Conservation (phyloP, 2,329 filamentous ascomycete species). For the Penicillium sp. region DNA sequence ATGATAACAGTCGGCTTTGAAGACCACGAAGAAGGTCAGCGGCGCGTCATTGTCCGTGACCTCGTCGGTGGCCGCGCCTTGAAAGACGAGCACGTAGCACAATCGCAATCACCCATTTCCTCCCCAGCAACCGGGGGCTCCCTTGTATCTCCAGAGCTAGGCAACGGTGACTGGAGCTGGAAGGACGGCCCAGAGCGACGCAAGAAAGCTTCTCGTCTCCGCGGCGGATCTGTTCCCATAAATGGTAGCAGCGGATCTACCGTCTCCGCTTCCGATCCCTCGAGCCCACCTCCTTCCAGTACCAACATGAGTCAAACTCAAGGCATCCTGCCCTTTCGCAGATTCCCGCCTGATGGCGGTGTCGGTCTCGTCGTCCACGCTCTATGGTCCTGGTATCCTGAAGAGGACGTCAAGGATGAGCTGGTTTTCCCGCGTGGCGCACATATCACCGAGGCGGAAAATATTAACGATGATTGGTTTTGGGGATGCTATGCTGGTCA, state of each 20-base stretch:
- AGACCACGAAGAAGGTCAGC: slow-evolving; percentile 64
- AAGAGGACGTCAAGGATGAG: slow-evolving; percentile 61
- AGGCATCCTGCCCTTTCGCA: slow-evolving; percentile 16
- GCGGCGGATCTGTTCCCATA: slow-evolving; percentile 14
- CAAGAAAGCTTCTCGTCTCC: slow-evolving; percentile 39
- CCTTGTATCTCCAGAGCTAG: slow-evolving; percentile 30
- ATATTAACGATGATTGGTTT: slow-evolving; percentile 89
- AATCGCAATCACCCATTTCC: slow-evolving; percentile 15
- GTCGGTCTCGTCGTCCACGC: slow-evolving; percentile 64
- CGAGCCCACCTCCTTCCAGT: background rate
- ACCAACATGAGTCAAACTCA: slow-evolving; percentile 18
- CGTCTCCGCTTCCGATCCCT: slow-evolving; percentile 17
- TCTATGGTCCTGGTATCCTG: slow-evolving; percentile 76
- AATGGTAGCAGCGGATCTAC: slow-evolving; percentile 5
- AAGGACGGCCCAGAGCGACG: slow-evolving; percentile 41
- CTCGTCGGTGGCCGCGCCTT: slow-evolving; percentile 75
- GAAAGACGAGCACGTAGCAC: slow-evolving; percentile 55
- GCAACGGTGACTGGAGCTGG: slow-evolving; percentile 44
- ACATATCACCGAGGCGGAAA: slow-evolving; percentile 77
- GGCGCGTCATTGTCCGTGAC: slow-evolving; percentile 67
- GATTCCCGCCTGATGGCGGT: slow-evolving; percentile 74
- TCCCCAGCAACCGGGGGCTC: slow-evolving; percentile 23
- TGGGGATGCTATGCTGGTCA: slow-evolving; percentile 80
- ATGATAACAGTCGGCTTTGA: slow-evolving; percentile 80
- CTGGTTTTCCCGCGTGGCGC: slow-evolving; percentile 79